A percentile compares a stretch with the other conserved stretches of the same genome.
phyloP scores from a whole-genome alignment of 306 rosid species.

The Glycine soja region DNA sequence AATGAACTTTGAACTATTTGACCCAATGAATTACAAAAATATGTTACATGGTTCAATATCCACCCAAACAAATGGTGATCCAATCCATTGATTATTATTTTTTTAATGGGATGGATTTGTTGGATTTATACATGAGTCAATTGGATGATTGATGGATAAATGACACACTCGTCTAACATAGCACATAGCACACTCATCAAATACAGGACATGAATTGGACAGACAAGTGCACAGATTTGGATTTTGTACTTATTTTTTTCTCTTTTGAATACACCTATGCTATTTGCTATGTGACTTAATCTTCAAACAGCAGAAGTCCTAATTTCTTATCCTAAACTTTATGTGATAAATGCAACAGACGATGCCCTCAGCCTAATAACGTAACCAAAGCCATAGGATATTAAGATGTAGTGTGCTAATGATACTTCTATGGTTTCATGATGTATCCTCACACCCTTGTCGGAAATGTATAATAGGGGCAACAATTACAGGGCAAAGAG shows the following conservation, averaged over 20 bases:
- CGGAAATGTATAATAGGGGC: slow-evolving; percentile 13
- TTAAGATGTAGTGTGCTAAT: background rate
- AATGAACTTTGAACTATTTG: background rate
- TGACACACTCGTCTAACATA: background rate
- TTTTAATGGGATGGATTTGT: background rate
- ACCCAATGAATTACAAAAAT: background rate
- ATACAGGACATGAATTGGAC: slow-evolving; percentile 25
- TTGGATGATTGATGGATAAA: background rate
- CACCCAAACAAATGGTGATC: background rate
- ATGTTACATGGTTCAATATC: background rate
- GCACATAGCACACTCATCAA: background rate
- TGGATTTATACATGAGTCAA: background rate
- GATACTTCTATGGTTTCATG: background rate
- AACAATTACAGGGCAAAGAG: slow-evolving; percentile 33
- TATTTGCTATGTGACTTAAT: slow-evolving; percentile 16
- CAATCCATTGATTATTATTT: background rate
- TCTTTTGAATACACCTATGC: slow-evolving; percentile 11
- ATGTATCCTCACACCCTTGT: slow-evolving; percentile 6
- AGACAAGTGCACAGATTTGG: slow-evolving; percentile 12
- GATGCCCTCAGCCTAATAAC: background rate
- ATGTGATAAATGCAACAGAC: slow-evolving; percentile 26
- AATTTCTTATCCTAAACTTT: slow-evolving; percentile 14
- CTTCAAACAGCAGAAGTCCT: slow-evolving; percentile 9
- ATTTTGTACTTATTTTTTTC: background rate
- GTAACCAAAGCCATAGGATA: background rate